Evolutionary conservation across 331 rosid species (phyloP).

Genomic region (Acacia concinna): DNA sequence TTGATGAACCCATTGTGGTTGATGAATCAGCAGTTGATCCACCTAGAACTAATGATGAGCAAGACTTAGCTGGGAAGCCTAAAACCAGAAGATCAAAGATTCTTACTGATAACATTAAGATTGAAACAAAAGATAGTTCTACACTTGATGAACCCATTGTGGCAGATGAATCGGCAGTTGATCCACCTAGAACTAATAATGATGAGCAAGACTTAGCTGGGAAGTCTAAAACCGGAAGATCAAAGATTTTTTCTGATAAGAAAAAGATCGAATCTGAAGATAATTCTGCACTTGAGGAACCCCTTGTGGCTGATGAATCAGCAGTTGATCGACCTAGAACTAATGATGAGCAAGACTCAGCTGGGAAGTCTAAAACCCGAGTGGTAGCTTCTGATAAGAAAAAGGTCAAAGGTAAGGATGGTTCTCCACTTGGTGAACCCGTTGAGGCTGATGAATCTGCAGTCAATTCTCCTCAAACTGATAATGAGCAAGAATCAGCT

Average conservation of each 20-base stretch:
- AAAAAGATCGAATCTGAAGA: neutral
- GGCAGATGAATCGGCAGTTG: slow-evolving; percentile 16
- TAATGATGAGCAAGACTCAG: slow-evolving; percentile 15
- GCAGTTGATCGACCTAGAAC: slow-evolving; percentile 15
- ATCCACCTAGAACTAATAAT: slow-evolving; percentile 4
- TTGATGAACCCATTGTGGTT: neutral
- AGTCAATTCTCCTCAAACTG: slow-evolving; percentile 15
- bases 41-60: neutral
- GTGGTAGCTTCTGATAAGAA: neutral
- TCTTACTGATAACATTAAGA: neutral
- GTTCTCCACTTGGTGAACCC: slow-evolving; percentile 25
- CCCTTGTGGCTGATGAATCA: slow-evolving; percentile 26
- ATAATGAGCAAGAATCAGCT: slow-evolving; percentile 14
- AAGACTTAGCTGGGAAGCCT: neutral
- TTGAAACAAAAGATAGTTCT: neutral
- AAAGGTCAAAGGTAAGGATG: neutral
- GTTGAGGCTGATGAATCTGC: slow-evolving; percentile 19
- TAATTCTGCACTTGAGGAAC: slow-evolving; percentile 22
- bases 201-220: slow-evolving; percentile 21
- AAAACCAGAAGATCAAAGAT: neutral
- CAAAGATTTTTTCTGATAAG: neutral
- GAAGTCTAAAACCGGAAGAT: slow-evolving; percentile 21
- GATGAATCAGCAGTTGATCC: neutral
- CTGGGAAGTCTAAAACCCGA: slow-evolving; percentile 22
- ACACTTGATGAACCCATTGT: slow-evolving; percentile 22